Evolutionary conservation across 148 eudicot species (phyloP).

Genomic region (Amaranthus palmeri): DNA sequence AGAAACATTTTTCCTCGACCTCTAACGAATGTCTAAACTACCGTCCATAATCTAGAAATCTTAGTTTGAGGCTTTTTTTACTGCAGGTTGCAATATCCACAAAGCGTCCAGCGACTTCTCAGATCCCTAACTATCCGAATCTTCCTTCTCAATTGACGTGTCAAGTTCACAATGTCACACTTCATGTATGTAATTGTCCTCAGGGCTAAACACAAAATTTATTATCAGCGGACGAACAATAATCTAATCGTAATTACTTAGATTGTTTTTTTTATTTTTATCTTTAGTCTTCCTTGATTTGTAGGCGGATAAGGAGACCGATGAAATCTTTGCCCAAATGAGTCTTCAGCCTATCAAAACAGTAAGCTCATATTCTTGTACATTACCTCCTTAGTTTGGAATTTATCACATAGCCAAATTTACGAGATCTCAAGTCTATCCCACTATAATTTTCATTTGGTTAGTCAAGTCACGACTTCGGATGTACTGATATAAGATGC

Average conservation of each 20-base stretch:
- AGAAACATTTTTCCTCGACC: not conserved
- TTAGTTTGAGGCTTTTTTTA: not conserved
- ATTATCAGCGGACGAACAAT: not conserved
- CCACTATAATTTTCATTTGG: too few species aligned
- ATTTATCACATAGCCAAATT: not conserved
- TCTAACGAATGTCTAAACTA: not conserved
- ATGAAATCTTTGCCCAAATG: slow-evolving; percentile 96
- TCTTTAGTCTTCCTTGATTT: slow-evolving; percentile 5
- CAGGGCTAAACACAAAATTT: not conserved
- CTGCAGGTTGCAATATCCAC: slow-evolving; percentile 85
- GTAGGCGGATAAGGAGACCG: slow-evolving; percentile 95
- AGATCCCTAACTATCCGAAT: slow-evolving; percentile 88
- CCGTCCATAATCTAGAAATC: not conserved
- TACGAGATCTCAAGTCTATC: not conserved
- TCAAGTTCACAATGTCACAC: slow-evolving; percentile 83
- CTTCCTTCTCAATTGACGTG: slow-evolving; percentile 81
- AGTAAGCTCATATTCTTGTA: slow-evolving; percentile 31
- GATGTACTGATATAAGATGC: not conserved
- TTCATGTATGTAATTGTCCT: slow-evolving; percentile 48
- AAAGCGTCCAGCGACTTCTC: slow-evolving; percentile 75
- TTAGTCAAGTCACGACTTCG: too few species aligned
- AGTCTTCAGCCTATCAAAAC: slow-evolving; percentile 88
- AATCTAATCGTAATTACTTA: not conserved
- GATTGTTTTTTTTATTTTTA: not conserved
- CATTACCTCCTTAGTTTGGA: not conserved